These are phyloP conservation scores for Penicillium sp. DNA, from an alignment of 2,329 filamentous ascomycete species.

Conservation along the genomic window DNA sequence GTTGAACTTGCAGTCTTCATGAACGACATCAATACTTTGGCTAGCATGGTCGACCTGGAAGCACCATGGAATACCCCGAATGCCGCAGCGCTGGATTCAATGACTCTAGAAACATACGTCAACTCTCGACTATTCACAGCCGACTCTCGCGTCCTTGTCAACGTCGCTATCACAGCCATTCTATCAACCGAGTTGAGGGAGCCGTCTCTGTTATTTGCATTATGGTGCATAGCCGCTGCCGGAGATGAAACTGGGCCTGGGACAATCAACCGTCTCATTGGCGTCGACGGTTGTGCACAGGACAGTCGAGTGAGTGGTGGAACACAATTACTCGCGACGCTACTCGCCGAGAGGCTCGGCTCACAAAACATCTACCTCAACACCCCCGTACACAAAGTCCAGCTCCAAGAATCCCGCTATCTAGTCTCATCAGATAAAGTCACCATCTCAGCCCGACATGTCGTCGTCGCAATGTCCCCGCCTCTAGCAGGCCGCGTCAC, in stretches of 20 bases:
- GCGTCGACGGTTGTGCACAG: background rate
- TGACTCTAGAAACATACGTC: constrained; percentile 5
- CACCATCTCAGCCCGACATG: background rate
- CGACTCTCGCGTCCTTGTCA: background rate
- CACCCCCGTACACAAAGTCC: background rate
- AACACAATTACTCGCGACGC: background rate
- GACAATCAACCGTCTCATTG: constrained; percentile 2
- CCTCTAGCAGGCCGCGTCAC: background rate
- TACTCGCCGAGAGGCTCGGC: background rate
- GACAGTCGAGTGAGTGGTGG: constrained; percentile 2
- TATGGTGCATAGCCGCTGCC: constrained; percentile 3
- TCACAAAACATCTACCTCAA: background rate
- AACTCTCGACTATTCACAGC: constrained; percentile 5
- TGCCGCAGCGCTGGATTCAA: background rate
- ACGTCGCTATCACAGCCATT: background rate
- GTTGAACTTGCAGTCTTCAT: constrained; percentile 2
- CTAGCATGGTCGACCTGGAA: background rate
- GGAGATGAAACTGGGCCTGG: background rate
- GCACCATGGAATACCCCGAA: constrained; percentile 3
- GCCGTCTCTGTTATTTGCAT: background rate
- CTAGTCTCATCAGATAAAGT: background rate
- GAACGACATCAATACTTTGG: constrained; percentile 3
- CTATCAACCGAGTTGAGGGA: background rate
- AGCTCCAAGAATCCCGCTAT: background rate
- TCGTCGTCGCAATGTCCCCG: constrained; percentile 5